Evolutionary conservation across 345 rosid species (phyloP).

Genomic region (Jatropha curcas): DNA sequence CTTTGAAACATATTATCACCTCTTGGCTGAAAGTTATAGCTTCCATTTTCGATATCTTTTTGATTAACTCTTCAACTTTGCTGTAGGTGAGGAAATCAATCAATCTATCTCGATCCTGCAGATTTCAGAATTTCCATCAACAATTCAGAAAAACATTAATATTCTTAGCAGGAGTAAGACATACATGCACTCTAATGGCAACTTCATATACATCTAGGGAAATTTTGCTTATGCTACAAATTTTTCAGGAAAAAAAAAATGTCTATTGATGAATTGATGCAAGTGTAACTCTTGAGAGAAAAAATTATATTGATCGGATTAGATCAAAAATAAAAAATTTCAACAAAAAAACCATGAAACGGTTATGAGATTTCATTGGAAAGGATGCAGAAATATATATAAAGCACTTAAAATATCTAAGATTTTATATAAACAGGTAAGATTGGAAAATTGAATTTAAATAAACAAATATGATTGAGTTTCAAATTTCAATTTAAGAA

Average conservation of each 20-base stretch:
- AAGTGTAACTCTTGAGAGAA: not conserved
- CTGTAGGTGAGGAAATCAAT: conserved; percentile 61
- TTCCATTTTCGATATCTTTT: conserved; percentile 67
- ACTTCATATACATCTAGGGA: conserved; percentile 58
- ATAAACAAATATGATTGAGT: no score
- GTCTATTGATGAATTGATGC: not conserved
- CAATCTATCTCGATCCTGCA: conserved; percentile 51
- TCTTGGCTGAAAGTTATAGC: conserved; percentile 59
- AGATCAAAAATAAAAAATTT: no score
- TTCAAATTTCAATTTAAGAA: no score
- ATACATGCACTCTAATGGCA: conserved; percentile 72
- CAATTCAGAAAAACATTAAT: not conserved
- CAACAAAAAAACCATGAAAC: no score
- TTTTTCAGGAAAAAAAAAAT: conserved; percentile 52
- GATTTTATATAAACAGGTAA: no score
- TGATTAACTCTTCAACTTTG: conserved; percentile 55
- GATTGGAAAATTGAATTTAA: no score
- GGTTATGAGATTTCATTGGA: no score
- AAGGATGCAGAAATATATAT: no score
- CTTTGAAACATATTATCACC: conserved; percentile 10
- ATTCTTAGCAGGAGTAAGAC: not conserved
- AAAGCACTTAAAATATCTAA: no score
- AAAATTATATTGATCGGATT: no score
- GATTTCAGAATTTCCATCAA: conserved; percentile 10
- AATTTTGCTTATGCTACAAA: conserved; percentile 93